A percentile compares a stretch with the other conserved stretches of the same genome.
These are phyloP conservation scores for Pinus albicaulis DNA, from an alignment of 75 land plant genomes.

Conservation along the genomic window DNA sequence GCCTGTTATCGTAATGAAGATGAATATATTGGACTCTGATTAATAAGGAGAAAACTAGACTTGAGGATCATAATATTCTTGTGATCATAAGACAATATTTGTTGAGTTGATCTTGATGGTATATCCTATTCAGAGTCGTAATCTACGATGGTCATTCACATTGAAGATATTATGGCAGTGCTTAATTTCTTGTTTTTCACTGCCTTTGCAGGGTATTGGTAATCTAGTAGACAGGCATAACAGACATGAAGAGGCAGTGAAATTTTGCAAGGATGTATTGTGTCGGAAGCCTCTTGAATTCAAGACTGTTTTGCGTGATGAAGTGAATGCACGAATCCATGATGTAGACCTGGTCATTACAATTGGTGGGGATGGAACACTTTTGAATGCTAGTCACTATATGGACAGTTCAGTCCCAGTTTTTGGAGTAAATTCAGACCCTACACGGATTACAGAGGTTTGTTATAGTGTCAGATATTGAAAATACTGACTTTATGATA, in stretches of 20 bases:
- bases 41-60: no score
- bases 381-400: conserved; percentile 87
- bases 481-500: conserved; percentile 9
- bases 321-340: conserved; percentile 52
- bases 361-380: conserved; percentile 98
- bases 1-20: neutral
- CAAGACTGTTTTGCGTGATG: conserved; percentile 48
- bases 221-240: conserved; percentile 65
- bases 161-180: neutral
- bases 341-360: conserved; percentile 83
- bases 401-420: conserved; percentile 77
- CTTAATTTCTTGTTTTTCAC: neutral
- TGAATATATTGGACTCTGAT: no score
- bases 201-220: conserved; percentile 36
- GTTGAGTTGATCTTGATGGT: no score
- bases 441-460: conserved; percentile 79
- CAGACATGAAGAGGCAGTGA: conserved; percentile 71
- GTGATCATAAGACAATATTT: no score
- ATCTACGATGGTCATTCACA: no score
- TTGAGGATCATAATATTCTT: no score
- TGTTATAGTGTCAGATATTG: neutral
- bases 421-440: conserved; percentile 96
- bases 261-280: conserved; percentile 64
- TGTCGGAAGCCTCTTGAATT: conserved; percentile 49
- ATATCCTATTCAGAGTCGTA: no score